Base-by-base conservation (phyloP, 768 basidiomycete genomes). In the Collybiopsis luxurians region DNA sequence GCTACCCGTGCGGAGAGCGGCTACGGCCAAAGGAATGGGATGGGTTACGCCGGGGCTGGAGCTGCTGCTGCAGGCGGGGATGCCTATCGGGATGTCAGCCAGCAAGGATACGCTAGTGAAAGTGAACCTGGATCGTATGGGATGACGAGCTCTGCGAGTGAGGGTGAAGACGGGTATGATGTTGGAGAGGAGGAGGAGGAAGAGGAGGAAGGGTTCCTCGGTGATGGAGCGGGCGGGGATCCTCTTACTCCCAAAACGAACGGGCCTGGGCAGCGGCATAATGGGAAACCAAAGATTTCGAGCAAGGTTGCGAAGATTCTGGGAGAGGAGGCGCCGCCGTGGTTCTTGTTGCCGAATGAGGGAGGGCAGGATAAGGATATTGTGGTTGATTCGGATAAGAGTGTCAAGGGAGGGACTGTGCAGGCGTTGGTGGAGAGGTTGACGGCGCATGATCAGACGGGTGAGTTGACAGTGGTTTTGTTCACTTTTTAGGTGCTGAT, bases 381-480 rank as follows among this genome's bases (percentile, higher is more conserved):
- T 60, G 71, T 90, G 46, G 87, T 96, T 63, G 91, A 94, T 61
- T 81, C 87, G 6, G 92, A 97, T 65, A 87, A 89, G 24, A 79
- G 82, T 45, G 87, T 98, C 54, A 83, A 88, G 42, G 97, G 90
- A 27, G 97, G 95, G 3, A 94, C 95, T 0, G 79, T 95, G 1
- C 73, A 82, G 19, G 93, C 94, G 2, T 75, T 98, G 11, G 87
- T 98, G 1, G 94, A 95, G 66, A 85, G 92, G 10, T 74, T 98
- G 50, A 98, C 97, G 2, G 86, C 90, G 15, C 96, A 99, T 66
- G 93, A 95, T 60, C 83, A 87, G 64, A 84, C 85, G 53, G 91
- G 94, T 92, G 62, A 65, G 86, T 68, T 17, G 39, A 36, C 51
- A 60, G 34, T 59, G 46, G 23, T 34, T 27, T 53, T 23, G 58